Evolutionary conservation across 2,329 filamentous ascomycete genomes (phyloP), one percentile per base, ranked within the genome.

Genomic region (Pestalotiopsis sp.): DNA sequence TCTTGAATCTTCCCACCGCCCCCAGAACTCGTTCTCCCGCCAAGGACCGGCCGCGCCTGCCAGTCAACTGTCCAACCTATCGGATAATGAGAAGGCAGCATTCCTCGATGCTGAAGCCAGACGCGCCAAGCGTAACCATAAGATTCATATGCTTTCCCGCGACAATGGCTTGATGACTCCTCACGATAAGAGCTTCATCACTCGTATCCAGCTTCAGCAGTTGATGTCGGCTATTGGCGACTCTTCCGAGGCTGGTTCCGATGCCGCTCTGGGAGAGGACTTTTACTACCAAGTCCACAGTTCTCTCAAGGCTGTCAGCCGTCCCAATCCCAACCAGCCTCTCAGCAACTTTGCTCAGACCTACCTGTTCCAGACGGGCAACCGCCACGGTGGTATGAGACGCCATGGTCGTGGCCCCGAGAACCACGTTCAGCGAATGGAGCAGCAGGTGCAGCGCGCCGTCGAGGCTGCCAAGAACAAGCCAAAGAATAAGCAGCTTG

Each of bases 141-240:
- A 99, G 85, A 98, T 99, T 71, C 95, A 95, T 83, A 85, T 97
- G 57, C 84, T 98, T 66, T 97, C 94, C 27, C 94, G 94, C 82
- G 94, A 97, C 75, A 99, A 99, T 77, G 96, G 96, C 27, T 83
- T 99, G 70, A 99, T 99, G 96, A 99, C 96, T 4, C 96, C 96
- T 0, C 95, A 98, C 78, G 96, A 99, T 82, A 99, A 99, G 86
- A 99, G 98, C 79, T 99, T 98, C 81, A 97, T 99, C 73, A 98
- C 96, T 4, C 91, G 96, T 20, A 99, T 99, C 72, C 96, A 99
- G 79, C 87, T 99, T 66, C 96, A 99, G 82, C 96, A 99, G 79
- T 88, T 99, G 45, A 93, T 99, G 66, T 91, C 95, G 12, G 95
- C 96, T 9, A 97, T 94, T 27, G 95, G 95, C 11, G 96, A 94